phyloP scores from a whole-genome alignment of 2,329 filamentous ascomycete species.

The Pseudopithomyces maydicus region DNA sequence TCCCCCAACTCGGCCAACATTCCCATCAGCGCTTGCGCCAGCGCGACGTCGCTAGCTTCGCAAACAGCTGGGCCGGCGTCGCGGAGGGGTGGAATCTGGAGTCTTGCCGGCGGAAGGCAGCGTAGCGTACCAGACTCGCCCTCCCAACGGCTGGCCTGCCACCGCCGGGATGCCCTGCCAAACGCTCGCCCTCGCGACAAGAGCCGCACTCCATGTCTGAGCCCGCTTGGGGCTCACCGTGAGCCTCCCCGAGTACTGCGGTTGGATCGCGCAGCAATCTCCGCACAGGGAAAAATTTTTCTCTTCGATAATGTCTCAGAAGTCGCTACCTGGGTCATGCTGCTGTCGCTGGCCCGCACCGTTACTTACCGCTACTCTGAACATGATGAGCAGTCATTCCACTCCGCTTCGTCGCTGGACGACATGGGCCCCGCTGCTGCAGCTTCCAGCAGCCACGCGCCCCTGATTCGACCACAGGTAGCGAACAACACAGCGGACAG shows the following conservation, averaged over 20 bases:
- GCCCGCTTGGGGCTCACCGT: slow-evolving; percentile 34
- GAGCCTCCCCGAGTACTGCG: slow-evolving; percentile 23
- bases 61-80: slow-evolving; percentile 8
- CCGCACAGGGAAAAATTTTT: slow-evolving; percentile 41
- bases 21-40: slow-evolving; percentile 19
- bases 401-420: slow-evolving; percentile 25
- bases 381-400: slow-evolving; percentile 13
- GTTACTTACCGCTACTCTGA: slow-evolving; percentile 47
- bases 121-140: slow-evolving; percentile 19
- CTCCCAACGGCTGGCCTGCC: slow-evolving; percentile 35
- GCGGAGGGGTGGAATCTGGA: slow-evolving; percentile 19
- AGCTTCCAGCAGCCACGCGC: slow-evolving; percentile 28
- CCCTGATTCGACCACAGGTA: slow-evolving; percentile 36
- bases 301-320: slow-evolving; percentile 36
- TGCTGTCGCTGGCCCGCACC: no score
- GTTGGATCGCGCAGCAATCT: slow-evolving; percentile 36
- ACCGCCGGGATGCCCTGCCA: slow-evolving; percentile 36
- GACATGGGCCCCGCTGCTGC: slow-evolving; percentile 32
- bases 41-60: slow-evolving; percentile 10
- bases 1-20: slow-evolving; percentile 4
- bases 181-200: slow-evolving; percentile 18
- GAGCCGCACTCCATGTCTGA: slow-evolving; percentile 37
- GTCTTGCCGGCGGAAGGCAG: slow-evolving; percentile 20
- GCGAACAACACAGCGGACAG: slow-evolving; percentile 40
- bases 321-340: slow-evolving; percentile 29